These are phyloP conservation scores for Platismatia glauca DNA, from an alignment of 495 filamentous ascomycete species.

Conservation along the genomic window DNA sequence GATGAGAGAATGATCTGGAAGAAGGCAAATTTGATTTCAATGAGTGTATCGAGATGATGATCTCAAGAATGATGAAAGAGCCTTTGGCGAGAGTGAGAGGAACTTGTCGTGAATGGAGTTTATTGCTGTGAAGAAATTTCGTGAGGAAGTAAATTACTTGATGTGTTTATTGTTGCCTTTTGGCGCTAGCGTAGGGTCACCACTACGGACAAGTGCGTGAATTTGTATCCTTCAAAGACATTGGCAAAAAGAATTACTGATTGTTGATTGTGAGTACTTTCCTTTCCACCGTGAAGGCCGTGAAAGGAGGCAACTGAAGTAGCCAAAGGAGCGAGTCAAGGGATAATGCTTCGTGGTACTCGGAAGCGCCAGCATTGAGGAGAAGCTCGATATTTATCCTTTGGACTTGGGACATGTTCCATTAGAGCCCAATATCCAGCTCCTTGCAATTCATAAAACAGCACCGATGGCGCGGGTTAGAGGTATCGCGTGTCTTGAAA, in stretches of 20 bases:
- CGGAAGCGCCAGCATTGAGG: too few relatives aligned
- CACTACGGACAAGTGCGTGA: neutral
- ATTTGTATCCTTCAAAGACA: neutral
- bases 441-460: neutral
- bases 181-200: neutral
- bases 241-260: neutral
- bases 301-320: neutral
- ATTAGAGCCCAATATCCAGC: neutral
- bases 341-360: too few relatives aligned
- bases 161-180: neutral
- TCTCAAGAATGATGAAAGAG: neutral
- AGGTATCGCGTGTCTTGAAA: neutral
- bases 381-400: too few relatives aligned
- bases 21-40: constrained; percentile 1
- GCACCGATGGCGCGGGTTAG: neutral
- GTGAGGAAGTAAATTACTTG: neutral
- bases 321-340: neutral
- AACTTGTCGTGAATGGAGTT: neutral
- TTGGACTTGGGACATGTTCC: neutral
- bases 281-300: neutral
- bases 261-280: neutral
- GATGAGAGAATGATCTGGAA: neutral
- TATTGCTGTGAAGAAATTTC: neutral
- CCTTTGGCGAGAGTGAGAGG: neutral
- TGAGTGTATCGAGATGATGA: constrained; percentile 7